These are phyloP conservation scores for Ophiognomonia clavigignenti-juglandacearum DNA, from an alignment of 2,329 filamentous ascomycete species.

Conservation along the genomic window DNA sequence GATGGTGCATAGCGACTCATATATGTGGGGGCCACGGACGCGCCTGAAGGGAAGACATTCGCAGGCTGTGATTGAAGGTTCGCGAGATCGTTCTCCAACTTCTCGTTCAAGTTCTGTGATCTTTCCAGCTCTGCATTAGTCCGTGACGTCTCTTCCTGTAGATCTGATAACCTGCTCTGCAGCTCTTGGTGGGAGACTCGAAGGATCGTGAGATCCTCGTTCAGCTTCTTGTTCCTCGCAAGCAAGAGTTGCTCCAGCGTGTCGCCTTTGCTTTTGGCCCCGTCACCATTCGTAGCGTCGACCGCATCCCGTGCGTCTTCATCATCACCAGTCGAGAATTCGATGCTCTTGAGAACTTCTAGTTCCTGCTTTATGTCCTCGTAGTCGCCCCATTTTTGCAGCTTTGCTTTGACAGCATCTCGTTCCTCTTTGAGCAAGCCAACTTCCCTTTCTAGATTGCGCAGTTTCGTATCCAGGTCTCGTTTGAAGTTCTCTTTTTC, in stretches of 20 bases:
- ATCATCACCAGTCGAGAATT: slow-evolving; percentile 88
- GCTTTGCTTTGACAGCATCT: slow-evolving; percentile 71
- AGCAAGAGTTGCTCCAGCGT: slow-evolving; percentile 87
- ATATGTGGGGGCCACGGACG: slow-evolving; percentile 91
- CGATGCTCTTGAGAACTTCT: slow-evolving; percentile 95
- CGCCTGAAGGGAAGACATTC: slow-evolving; percentile 81
- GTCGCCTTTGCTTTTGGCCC: slow-evolving; percentile 62
- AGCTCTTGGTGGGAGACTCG: slow-evolving; percentile 92
- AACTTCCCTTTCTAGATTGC: slow-evolving; percentile 75
- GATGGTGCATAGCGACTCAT: slow-evolving; percentile 70
- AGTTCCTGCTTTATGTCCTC: slow-evolving; percentile 95
- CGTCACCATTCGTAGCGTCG: slow-evolving; percentile 41
- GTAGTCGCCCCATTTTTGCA: slow-evolving; percentile 89
- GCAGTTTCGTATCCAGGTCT: slow-evolving; percentile 68
- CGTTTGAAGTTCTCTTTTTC: slow-evolving; percentile 80
- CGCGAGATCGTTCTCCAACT: slow-evolving; percentile 86
- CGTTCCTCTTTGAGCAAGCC: slow-evolving; percentile 72
- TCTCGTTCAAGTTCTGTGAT: slow-evolving; percentile 77
- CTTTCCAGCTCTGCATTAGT: slow-evolving; percentile 85
- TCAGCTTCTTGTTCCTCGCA: slow-evolving; percentile 92
- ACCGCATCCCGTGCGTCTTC: slow-evolving; percentile 45
- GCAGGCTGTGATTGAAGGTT: slow-evolving; percentile 80
- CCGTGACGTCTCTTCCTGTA: slow-evolving; percentile 78
- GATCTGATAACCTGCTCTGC: slow-evolving; percentile 69
- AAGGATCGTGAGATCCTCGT: slow-evolving; percentile 87